A percentile compares a stretch with the other conserved stretches of the same genome.
Evolutionary conservation across 2,329 filamentous ascomycete genomes (phyloP).

Genomic region (Colletotrichum liriopes): DNA sequence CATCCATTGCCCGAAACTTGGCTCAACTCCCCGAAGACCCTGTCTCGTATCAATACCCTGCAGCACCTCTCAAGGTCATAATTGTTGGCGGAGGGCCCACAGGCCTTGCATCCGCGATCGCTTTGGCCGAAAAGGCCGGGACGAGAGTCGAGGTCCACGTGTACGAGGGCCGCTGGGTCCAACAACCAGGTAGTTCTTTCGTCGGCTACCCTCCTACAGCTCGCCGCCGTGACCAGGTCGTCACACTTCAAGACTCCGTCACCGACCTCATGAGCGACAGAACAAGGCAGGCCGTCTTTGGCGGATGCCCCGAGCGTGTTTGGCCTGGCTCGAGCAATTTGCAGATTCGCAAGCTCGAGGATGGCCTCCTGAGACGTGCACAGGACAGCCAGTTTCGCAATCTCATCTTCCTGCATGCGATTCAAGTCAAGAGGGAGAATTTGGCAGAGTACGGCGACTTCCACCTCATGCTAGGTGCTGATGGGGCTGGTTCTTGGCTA

Average conservation of each 20-base stretch:
- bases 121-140: constrained; percentile 52
- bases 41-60: constrained; percentile 49
- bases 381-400: constrained; percentile 51
- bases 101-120: constrained; percentile 51
- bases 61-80: constrained; percentile 39
- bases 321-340: constrained; percentile 56
- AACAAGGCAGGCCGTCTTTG: constrained; percentile 51
- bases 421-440: constrained; percentile 49
- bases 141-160: constrained; percentile 53
- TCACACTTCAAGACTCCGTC: constrained; percentile 54
- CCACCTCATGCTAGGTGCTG: constrained; percentile 53
- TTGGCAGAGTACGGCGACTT: constrained; percentile 52
- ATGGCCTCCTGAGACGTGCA: constrained; percentile 51
- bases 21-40: constrained; percentile 45
- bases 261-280: constrained; percentile 49
- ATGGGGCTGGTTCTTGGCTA: constrained; percentile 55
- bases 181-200: constrained; percentile 34
- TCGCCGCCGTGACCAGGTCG: constrained; percentile 53
- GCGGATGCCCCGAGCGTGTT: constrained; percentile 51
- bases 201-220: constrained; percentile 51
- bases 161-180: constrained; percentile 53
- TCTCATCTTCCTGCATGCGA: constrained; percentile 52
- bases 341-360: constrained; percentile 56
- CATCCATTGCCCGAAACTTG: constrained; percentile 50
- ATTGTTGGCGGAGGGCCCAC: constrained; percentile 48